These are phyloP conservation scores for Fomitopsis serialis DNA, from an alignment of 768 basidiomycete species.

Conservation along the genomic window DNA sequence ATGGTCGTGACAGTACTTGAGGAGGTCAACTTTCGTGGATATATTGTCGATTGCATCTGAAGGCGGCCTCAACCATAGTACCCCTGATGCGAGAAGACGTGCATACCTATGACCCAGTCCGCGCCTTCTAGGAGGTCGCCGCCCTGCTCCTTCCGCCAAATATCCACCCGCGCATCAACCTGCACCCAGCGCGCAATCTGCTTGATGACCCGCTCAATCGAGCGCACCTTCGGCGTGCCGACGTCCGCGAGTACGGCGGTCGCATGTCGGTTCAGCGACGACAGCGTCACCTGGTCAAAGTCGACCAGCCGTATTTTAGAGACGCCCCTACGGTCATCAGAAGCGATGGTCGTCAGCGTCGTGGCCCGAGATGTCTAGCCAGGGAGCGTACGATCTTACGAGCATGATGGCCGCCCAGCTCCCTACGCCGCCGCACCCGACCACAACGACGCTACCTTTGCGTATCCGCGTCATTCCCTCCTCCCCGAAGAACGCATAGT, in stretches of 20 bases:
- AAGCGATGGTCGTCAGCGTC: background rate
- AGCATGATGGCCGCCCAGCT: constrained; percentile 96
- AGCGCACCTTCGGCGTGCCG: constrained; percentile 85
- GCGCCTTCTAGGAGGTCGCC: constrained; percentile 69
- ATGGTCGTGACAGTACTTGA: constrained; percentile 81
- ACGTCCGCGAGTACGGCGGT: constrained; percentile 87
- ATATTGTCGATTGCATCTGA: constrained; percentile 97
- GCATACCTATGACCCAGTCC: constrained; percentile 87
- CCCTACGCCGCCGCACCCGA: constrained; percentile 96
- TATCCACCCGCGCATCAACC: constrained; percentile 76
- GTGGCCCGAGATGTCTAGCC: background rate
- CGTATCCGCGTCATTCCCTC: constrained; percentile 81
- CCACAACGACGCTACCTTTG: constrained; percentile 70
- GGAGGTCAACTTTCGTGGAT: constrained; percentile 89
- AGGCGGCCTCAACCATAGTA: too few relatives aligned
- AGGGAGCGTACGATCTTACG: constrained; percentile 68
- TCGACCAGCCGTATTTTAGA: constrained; percentile 78
- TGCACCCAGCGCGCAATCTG: constrained; percentile 82
- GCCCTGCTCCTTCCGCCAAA: constrained; percentile 85
- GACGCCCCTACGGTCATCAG: constrained; percentile 75
- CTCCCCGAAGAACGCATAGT: constrained; percentile 92
- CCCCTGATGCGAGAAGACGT: background rate
- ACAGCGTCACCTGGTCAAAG: constrained; percentile 95
- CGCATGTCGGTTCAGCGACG: constrained; percentile 92
- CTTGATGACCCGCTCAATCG: constrained; percentile 63